Evolutionary conservation across 306 rosid genomes (phyloP).

Genomic region (Urtica urens): DNA sequence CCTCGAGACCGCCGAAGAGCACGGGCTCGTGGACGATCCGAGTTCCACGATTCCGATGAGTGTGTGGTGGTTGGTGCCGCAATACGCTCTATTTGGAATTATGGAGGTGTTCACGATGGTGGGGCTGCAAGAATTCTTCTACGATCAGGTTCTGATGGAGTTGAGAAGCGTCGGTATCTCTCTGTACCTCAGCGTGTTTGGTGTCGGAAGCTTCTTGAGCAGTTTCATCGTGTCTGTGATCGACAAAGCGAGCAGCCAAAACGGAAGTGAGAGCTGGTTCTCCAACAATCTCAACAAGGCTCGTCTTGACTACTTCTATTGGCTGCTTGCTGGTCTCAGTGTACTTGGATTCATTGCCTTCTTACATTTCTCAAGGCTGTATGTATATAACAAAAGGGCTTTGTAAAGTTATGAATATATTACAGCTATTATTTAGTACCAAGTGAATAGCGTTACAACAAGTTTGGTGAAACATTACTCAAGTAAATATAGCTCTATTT

Average conservation of each 20-base stretch:
- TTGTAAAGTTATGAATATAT: no score
- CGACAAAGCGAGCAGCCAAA: slow-evolving; percentile 18
- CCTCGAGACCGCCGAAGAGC: slow-evolving; percentile 38
- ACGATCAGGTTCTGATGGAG: slow-evolving; percentile 53
- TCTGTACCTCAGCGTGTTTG: slow-evolving; percentile 40
- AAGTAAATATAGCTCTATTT: no score
- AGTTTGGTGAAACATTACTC: no score
- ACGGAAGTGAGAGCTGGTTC: slow-evolving; percentile 8
- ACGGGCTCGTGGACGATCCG: slow-evolving; percentile 36
- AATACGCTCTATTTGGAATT: slow-evolving; percentile 37
- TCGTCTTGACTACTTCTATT: slow-evolving; percentile 60
- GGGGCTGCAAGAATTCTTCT: slow-evolving; percentile 67
- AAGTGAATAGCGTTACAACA: no score
- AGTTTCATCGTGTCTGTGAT: slow-evolving; percentile 40
- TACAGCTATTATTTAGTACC: no score
- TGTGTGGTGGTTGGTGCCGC: slow-evolving; percentile 68
- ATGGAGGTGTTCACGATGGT: slow-evolving; percentile 45
- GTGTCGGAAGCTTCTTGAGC: slow-evolving; percentile 51
- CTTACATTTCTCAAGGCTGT: slow-evolving; percentile 18
- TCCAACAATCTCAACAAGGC: slow-evolving; percentile 41
- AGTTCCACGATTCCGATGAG: slow-evolving; percentile 46
- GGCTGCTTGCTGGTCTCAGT: slow-evolving; percentile 37
- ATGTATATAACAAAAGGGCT: slow-evolving; percentile 7
- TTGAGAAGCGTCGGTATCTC: slow-evolving; percentile 54
- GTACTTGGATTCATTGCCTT: slow-evolving; percentile 14